A percentile compares a stretch with the other conserved stretches of the same genome.
phyloP scores from a whole-genome alignment of 2,329 filamentous ascomycete genomes.

The Curvularia sp. region DNA sequence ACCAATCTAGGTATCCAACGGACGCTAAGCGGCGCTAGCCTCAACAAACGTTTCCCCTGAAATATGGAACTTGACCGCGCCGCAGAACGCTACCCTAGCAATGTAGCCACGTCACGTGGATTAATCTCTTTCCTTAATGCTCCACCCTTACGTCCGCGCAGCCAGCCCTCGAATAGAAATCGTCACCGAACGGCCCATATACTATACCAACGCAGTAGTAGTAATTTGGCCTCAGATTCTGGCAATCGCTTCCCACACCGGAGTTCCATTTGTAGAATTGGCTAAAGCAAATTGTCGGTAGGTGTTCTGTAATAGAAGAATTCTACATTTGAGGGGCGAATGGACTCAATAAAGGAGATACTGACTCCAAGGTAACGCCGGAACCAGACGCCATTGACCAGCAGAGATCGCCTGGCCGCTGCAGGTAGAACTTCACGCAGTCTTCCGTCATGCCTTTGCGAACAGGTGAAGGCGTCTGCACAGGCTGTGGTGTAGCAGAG shows the following conservation, averaged over 20 bases:
- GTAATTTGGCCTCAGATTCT: neutral
- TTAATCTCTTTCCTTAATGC: too few species aligned
- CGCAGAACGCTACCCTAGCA: too few species aligned
- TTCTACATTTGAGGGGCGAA: too few species aligned
- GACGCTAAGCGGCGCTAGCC: too few species aligned
- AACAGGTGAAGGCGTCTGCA: constrained; percentile 6
- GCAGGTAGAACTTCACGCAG: constrained; percentile 1
- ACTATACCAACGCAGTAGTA: neutral
- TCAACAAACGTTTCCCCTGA: too few species aligned
- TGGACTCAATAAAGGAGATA: neutral
- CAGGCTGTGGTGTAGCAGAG: neutral
- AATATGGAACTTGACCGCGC: too few species aligned
- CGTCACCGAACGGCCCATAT: neutral
- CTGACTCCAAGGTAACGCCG: neutral
- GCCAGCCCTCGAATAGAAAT: neutral
- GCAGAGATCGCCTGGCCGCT: constrained; percentile 5
- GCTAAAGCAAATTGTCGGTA: neutral
- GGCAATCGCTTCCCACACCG: neutral
- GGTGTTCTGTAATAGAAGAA: too few species aligned
- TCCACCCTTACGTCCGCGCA: too few species aligned
- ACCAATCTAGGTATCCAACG: too few species aligned
- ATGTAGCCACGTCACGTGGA: too few species aligned
- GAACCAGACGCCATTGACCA: neutral
- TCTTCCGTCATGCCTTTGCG: constrained; percentile 1
- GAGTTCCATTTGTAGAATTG: constrained; percentile 3